A percentile compares a stretch with the other conserved stretches of the same genome.
Evolutionary conservation across 495 filamentous ascomycete genomes (phyloP).

Genomic region (Hypomontagnella submonticulosa): DNA sequence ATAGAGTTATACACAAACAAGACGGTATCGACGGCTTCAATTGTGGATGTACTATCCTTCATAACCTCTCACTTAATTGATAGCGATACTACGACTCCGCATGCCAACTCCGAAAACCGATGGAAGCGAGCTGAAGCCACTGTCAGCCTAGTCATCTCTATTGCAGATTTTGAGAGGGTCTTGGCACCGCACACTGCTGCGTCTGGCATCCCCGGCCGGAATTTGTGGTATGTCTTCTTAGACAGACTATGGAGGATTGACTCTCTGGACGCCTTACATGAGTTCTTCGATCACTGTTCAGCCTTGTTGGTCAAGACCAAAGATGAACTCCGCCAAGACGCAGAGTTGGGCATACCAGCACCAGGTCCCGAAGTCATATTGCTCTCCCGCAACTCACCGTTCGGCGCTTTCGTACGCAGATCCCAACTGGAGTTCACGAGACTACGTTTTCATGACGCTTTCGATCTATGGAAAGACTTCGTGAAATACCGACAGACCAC

Average conservation of each 20-base stretch:
- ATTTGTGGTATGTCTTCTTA: slow-evolving; percentile 85
- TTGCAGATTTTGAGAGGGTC: slow-evolving; percentile 73
- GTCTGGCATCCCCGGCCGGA: slow-evolving; percentile 80
- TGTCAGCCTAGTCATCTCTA: slow-evolving; percentile 65
- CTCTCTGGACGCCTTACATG: slow-evolving; percentile 78
- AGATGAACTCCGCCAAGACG: slow-evolving; percentile 63
- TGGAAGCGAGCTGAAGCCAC: slow-evolving; percentile 56
- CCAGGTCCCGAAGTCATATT: slow-evolving; percentile 58
- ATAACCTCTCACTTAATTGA: slow-evolving; percentile 78
- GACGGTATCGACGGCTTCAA: slow-evolving; percentile 76
- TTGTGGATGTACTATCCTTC: slow-evolving; percentile 87
- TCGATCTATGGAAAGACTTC: slow-evolving; percentile 83
- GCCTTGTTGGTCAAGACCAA: slow-evolving; percentile 69
- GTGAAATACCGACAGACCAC: slow-evolving; percentile 82
- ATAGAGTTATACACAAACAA: slow-evolving; percentile 82
- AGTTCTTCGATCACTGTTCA: slow-evolving; percentile 72
- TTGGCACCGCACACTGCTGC: slow-evolving; percentile 64
- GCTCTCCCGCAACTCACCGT: slow-evolving; percentile 74
- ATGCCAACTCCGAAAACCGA: slow-evolving; percentile 35
- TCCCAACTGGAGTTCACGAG: slow-evolving; percentile 81
- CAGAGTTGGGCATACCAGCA: slow-evolving; percentile 48
- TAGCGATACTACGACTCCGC: slow-evolving; percentile 37
- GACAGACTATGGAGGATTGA: slow-evolving; percentile 87
- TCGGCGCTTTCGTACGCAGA: slow-evolving; percentile 85
- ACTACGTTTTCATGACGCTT: slow-evolving; percentile 79